These are phyloP conservation scores for Clathrus columnatus DNA, from an alignment of 768 basidiomycete species.

Conservation along the genomic window DNA sequence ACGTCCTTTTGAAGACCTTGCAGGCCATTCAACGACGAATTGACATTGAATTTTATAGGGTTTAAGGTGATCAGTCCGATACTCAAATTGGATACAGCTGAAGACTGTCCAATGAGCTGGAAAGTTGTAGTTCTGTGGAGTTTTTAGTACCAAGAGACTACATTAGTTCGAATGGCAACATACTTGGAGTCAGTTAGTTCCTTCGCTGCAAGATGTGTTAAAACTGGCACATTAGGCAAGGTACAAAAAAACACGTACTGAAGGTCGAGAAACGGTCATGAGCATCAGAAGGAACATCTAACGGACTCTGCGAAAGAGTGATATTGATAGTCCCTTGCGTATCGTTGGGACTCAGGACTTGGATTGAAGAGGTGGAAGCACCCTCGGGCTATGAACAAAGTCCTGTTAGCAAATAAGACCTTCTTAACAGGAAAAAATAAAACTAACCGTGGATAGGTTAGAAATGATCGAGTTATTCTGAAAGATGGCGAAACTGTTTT, in stretches of 20 bases:
- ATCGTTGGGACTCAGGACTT: conserved; percentile 40
- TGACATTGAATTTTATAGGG: conserved; percentile 63
- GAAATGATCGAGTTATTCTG: conserved; percentile 45
- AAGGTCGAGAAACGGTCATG: conserved; percentile 49
- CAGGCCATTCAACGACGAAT: conserved; percentile 50
- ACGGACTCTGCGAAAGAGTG: conserved; percentile 42
- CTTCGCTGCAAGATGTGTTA: conserved; percentile 38
- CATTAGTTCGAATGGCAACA: conserved; percentile 7
- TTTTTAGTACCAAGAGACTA: not conserved
- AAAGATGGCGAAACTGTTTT: conserved; percentile 56
- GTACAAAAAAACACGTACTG: conserved; percentile 37
- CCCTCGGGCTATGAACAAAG: conserved; percentile 40
- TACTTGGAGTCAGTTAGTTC: conserved; percentile 42
- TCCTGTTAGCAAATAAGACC: not conserved
- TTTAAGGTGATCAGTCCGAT: conserved; percentile 62
- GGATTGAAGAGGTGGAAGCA: conserved; percentile 53
- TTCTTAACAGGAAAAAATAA: not conserved
- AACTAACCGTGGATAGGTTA: conserved; percentile 46
- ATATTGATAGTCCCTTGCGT: conserved; percentile 62
- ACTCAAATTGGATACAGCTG: conserved; percentile 49
- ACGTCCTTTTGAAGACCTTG: conserved; percentile 50
- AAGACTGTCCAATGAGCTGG: conserved; percentile 49
- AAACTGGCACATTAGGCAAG: too few species aligned
- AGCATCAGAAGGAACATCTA: conserved; percentile 39
- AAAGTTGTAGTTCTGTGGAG: conserved; percentile 31